Conservation (phyloP, 1,139 yeast species). For the Kazachstania sp. region DNA sequence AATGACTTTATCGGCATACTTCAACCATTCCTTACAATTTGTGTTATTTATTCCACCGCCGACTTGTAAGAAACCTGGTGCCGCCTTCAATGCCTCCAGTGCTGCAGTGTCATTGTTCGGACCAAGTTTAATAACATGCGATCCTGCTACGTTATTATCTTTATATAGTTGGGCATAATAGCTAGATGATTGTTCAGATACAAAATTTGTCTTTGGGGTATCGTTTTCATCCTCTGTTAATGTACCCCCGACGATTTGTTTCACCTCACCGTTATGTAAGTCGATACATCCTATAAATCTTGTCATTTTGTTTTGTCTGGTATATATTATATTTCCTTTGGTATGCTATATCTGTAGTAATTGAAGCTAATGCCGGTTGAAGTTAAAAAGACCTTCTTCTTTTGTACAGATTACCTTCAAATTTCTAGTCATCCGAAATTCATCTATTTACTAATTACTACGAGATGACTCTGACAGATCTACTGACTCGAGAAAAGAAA, state of each 20-base stretch:
- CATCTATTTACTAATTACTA: background rate
- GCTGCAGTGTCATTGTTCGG: conserved; percentile 81
- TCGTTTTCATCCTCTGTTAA: conserved; percentile 47
- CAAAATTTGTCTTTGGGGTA: conserved; percentile 58
- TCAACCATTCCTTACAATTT: conserved; percentile 66
- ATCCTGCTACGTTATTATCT: conserved; percentile 51
- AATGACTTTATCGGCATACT: conserved; percentile 43
- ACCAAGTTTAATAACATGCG: conserved; percentile 91
- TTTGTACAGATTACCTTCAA: too few species aligned
- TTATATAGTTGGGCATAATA: conserved; percentile 70
- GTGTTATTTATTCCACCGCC: conserved; percentile 83
- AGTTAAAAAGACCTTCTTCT: background rate
- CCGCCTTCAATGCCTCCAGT: conserved; percentile 54
- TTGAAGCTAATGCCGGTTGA: background rate
- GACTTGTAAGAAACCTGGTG: conserved; percentile 72
- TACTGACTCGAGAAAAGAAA: background rate
- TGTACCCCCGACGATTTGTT: conserved; percentile 95
- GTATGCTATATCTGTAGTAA: background rate
- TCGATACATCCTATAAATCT: conserved; percentile 91
- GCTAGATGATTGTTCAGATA: conserved; percentile 65
- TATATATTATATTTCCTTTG: background rate
- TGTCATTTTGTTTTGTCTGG: conserved; percentile 46
- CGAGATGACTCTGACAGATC: conserved; percentile 3
- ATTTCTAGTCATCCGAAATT: background rate
- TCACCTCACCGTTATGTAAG: conserved; percentile 88